phyloP scores from a whole-genome alignment of 768 basidiomycete species.

The Agrocybe praecox region DNA sequence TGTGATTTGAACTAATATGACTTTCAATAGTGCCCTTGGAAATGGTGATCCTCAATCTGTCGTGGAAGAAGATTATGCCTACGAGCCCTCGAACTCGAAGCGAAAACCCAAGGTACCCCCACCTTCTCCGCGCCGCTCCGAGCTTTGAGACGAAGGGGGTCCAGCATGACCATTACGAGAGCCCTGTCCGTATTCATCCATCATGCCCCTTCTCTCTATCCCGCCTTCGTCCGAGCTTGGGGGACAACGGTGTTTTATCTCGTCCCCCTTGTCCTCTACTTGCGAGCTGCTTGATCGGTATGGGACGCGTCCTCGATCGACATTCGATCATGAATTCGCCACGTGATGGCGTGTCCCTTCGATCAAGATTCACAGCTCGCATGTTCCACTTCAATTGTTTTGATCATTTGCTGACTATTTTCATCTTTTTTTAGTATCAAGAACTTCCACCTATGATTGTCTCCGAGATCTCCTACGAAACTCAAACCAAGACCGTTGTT shows the following conservation, averaged over 20 bases:
- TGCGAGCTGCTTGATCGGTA: slow-evolving; percentile 40
- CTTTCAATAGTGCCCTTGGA: slow-evolving; percentile 56
- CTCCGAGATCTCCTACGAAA: slow-evolving; percentile 51
- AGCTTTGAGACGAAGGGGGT: slow-evolving; percentile 95
- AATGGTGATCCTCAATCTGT: slow-evolving; percentile 65
- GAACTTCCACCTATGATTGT: slow-evolving; percentile 50
- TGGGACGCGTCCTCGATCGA: slow-evolving; percentile 38
- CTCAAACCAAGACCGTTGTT: slow-evolving; percentile 67
- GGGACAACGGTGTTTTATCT: slow-evolving; percentile 77
- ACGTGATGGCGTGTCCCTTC: slow-evolving; percentile 41
- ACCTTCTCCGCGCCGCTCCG: slow-evolving; percentile 83
- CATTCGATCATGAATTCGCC: slow-evolving; percentile 38
- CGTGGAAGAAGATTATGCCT: slow-evolving; percentile 81
- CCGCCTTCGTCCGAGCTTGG: slow-evolving; percentile 89
- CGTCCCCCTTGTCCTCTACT: slow-evolving; percentile 73
- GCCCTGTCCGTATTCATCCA: slow-evolving; percentile 74
- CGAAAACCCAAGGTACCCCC: slow-evolving; percentile 92
- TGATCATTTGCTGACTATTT: slow-evolving; percentile 19
- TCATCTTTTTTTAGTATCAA: slow-evolving; percentile 36
- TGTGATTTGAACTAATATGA: slow-evolving; percentile 4
- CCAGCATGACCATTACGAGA: slow-evolving; percentile 44
- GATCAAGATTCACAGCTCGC: slow-evolving; percentile 38
- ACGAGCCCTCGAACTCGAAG: slow-evolving; percentile 71
- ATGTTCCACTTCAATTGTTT: slow-evolving; percentile 15
- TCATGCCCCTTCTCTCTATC: slow-evolving; percentile 40